Base-by-base conservation (phyloP, 148 eudicot species). In the Fallopia convolvulus region DNA sequence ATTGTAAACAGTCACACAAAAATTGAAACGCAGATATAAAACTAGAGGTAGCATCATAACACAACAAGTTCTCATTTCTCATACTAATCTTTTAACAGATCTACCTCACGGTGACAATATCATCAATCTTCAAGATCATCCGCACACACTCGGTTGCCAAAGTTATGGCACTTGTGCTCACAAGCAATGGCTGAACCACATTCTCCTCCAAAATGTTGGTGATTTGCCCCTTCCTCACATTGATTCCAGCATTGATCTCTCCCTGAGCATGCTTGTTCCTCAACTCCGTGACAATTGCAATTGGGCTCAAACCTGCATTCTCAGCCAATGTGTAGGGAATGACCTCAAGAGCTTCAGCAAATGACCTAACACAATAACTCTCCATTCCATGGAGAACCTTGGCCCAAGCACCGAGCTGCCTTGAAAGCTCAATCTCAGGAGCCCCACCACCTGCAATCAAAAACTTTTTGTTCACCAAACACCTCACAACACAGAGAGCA, bases 81-180 rank as follows among this genome's bases (percentile, higher is more conserved):
- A 21, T 20, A 68, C 33, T 68, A 36, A 68, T 36, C 46, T 68
- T 6, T 36, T 36, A 6, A 26, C 21, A 15, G 14, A 36, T 68
- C 92, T 92, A 92, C 89, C 94, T 86, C 87, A 94, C 98, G 6
- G 92, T 92, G 79, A 94, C 98, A 79, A 94, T 94, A 83, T 94
- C 98, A 83, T 94, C 98, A 83, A 94, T 94, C 97, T 94, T 94
- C 92, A 94, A 84, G 77, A 94, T 94, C 98, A 94, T 94, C 83
- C 93, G 85, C 72, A 94, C 98, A 48, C 97, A 94, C 81, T 92
- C 98, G 0, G 97, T 89, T 7, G 98, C 97, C 81, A 94, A 80
- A 30, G 88, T 79, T 56, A 94, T 85, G 8, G 98, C 98, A 79
- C 98, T 92, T 8, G 98, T 94, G 79, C 98, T 92, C 80, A 94